Evolutionary conservation across 1,139 yeast genomes (phyloP), one percentile per base, ranked within the genome.

Genomic region (Pneumocystis sp.): DNA sequence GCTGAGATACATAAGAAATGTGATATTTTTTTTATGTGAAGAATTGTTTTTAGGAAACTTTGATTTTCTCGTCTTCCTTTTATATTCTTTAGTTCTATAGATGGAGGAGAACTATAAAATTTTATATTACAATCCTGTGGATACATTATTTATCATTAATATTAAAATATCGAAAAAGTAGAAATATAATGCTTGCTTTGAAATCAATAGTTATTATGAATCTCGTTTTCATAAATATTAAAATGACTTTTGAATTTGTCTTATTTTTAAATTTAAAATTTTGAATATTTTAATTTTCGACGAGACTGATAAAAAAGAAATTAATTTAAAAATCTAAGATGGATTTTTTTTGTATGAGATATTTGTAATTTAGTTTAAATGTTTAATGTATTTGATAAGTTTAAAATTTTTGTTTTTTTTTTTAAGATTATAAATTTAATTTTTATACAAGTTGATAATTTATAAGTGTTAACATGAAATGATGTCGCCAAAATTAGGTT

Each of bases 401-500:
- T 8, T 25, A 29, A 29, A 50, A 15, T 25, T 8, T 25, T 25
- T 12, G 6, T 25, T 8, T 50, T 25, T 8, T 50, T 25, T 15
- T 50, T 50, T 50, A 29, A 50, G 31, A 50, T 50, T 50, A 50
- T 50, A 50, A 10, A 25, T 25, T 4, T 50, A 31, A 31, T 21
- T 50, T 50, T 50, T 50, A 29, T 50, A 50, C 12, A 12, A 25
- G 31, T 50, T 50, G n/a, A 15, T 50, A 21, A 29, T 25, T 50
- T 29, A 50, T 8, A 25, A 50, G 21, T 50, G 34, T 19, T 44
- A 19, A 2, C 7, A 50, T 50, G 34, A 19, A 21, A 25, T 10
- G 31, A 39, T 65, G 66, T 42, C 63, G n/a, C 63, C 67, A 37
- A 44, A 62, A 17, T 62, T 66, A 15, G 68, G 67, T 5, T 62